A percentile compares a stretch with the other conserved stretches of the same genome.
phyloP scores from a whole-genome alignment of 2,329 filamentous ascomycete species.

The Hansfordia pulvinata region DNA sequence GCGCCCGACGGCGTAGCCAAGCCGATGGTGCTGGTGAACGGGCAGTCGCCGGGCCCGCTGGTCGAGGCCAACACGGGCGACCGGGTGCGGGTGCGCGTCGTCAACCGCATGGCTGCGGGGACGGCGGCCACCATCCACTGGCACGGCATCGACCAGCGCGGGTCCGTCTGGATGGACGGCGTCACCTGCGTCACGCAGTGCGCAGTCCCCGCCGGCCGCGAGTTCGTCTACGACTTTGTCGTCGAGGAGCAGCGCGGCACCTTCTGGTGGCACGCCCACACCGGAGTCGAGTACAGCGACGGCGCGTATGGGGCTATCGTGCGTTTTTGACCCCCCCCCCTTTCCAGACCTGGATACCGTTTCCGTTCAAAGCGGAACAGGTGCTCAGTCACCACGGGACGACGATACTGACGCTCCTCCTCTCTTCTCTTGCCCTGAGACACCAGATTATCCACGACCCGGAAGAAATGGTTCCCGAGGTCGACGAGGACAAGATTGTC shows the following conservation, averaged over 20 bases:
- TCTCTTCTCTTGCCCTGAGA: too few relatives aligned
- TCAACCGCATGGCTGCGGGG: slow-evolving; percentile 21
- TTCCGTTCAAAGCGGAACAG: too few relatives aligned
- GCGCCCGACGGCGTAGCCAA: slow-evolving; percentile 21
- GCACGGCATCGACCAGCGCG: slow-evolving; percentile 54
- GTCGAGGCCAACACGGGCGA: slow-evolving; percentile 30
- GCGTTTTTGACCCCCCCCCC: slow-evolving; percentile 11
- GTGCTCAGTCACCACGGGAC: too few relatives aligned
- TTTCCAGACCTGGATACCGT: too few relatives aligned
- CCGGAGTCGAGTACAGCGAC: slow-evolving; percentile 46
- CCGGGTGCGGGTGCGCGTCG: slow-evolving; percentile 23
- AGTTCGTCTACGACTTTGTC: slow-evolving; percentile 47
- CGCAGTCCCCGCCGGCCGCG: slow-evolving; percentile 38
- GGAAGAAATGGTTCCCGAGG: slow-evolving; percentile 13
- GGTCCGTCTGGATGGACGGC: slow-evolving; percentile 53
- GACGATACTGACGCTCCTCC: too few relatives aligned
- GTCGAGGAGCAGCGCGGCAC: slow-evolving; percentile 24
- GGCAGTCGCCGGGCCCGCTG: slow-evolving; percentile 27
- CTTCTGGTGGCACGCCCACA: slow-evolving; percentile 48
- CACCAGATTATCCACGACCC: slow-evolving; percentile 22
- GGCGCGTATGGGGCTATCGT: slow-evolving; percentile 50
- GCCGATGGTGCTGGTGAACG: slow-evolving; percentile 24
- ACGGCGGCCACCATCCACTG: slow-evolving; percentile 47
- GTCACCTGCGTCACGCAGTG: slow-evolving; percentile 48
- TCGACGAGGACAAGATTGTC: slow-evolving; percentile 21